Evolutionary conservation across 2,329 filamentous ascomycete species (phyloP).

Genomic region (Epichloe amarillans): DNA sequence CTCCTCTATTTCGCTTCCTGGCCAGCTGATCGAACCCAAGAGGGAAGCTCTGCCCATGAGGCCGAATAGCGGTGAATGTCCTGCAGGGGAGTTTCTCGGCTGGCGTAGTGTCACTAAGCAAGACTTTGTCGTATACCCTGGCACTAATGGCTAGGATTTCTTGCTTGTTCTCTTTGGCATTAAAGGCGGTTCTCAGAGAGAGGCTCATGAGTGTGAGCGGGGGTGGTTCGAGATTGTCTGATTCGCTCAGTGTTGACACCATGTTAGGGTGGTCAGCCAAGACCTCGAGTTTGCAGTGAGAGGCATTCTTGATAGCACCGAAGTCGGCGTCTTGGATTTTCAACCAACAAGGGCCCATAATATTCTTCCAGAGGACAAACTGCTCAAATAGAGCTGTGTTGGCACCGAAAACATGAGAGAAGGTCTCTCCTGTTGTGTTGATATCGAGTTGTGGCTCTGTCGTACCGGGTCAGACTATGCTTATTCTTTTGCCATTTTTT

Average conservation of each 20-base stretch:
- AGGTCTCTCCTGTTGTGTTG: constrained; percentile 68
- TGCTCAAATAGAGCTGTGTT: constrained; percentile 95
- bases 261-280: constrained; percentile 65
- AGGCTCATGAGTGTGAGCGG: constrained; percentile 94
- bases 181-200: constrained; percentile 75
- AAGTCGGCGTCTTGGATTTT: constrained; percentile 82
- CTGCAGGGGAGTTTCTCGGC: constrained; percentile 80
- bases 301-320: constrained; percentile 73
- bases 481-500: not conserved
- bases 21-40: constrained; percentile 72
- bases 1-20: constrained; percentile 57
- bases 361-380: constrained; percentile 96
- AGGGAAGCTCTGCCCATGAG: constrained; percentile 62
- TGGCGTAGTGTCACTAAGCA: constrained; percentile 73
- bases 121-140: constrained; percentile 83
- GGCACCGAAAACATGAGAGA: constrained; percentile 84
- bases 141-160: constrained; percentile 88
- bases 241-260: constrained; percentile 59
- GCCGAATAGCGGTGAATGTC: constrained; percentile 84
- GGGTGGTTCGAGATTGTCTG: constrained; percentile 69
- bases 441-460: constrained; percentile 55
- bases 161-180: constrained; percentile 87
- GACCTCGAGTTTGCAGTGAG: constrained; percentile 93
- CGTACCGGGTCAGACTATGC: constrained; percentile 8
- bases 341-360: constrained; percentile 98